These are phyloP conservation scores for Phlebopus sp. DNA, from an alignment of 1,284 basidiomycete species.

Conservation along the genomic window DNA sequence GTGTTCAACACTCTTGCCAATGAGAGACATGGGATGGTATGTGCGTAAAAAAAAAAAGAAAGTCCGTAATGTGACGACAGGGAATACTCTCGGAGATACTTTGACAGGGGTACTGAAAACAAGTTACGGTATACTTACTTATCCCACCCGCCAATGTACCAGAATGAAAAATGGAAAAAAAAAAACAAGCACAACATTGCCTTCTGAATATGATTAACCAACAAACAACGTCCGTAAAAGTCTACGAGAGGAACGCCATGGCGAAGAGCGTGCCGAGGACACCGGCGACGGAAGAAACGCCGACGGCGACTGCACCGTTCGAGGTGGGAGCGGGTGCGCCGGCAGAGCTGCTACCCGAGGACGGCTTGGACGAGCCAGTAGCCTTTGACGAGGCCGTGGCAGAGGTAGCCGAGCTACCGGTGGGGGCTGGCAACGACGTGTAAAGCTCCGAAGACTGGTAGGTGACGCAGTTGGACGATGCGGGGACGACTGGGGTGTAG, in stretches of 20 bases:
- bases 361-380: background rate
- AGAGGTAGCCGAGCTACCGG: slow-evolving; percentile 15
- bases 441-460: slow-evolving; percentile 54
- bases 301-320: slow-evolving; percentile 37
- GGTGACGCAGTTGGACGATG: slow-evolving; percentile 61
- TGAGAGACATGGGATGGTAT: background rate
- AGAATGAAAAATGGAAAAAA: background rate
- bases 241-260: slow-evolving; percentile 45
- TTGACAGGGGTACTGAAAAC: background rate
- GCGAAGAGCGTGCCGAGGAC: slow-evolving; percentile 45
- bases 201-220: no score
- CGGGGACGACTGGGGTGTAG: slow-evolving; percentile 57
- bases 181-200: no score
- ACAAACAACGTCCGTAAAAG: no score
- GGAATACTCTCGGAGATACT: background rate
- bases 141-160: background rate
- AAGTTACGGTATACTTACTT: no score
- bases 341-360: slow-evolving; percentile 24
- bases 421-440: slow-evolving; percentile 16
- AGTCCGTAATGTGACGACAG: background rate
- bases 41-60: background rate
- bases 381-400: slow-evolving; percentile 15
- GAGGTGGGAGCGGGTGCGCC: slow-evolving; percentile 20
- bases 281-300: slow-evolving; percentile 38
- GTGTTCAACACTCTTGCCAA: background rate